Base-by-base conservation (phyloP, 176 grass and related monocot species). In the Oryza brachyantha region DNA sequence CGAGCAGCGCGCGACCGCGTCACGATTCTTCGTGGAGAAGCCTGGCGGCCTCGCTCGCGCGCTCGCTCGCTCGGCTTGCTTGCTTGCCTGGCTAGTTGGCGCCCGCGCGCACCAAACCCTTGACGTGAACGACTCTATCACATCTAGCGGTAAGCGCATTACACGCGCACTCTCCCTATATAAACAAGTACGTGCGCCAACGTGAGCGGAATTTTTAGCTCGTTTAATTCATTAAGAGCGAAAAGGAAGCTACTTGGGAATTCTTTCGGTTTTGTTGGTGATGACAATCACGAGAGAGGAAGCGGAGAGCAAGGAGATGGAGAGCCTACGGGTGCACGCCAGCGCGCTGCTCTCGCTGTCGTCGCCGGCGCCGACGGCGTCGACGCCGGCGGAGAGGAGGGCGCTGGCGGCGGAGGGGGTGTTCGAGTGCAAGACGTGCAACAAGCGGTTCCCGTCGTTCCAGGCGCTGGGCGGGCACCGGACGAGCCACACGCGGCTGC, bases 371-470 rank as follows among this genome's bases (percentile, higher is more conserved):
- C 21, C 39, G 5, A 9, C 64, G 43, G 2, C 40, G 6, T 1
- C 73, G 64, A 13, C 78, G 1, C 43, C 57, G 2, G 69, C 63
- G 1, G 86, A 81, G 69, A 91, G 87, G 65, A 93, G 38, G 83
- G 86, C 79, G 40, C 84, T 86, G 43, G 86, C 91, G 35, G 84
- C 82, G 71, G 86, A 92, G 29, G 82, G 82, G 76, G 75, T 92
- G 74, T 92, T 89, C 83, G 81, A 89, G 86, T 92, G 90, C 90
- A 89, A 92, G 86, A 92, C 86, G 62, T 92, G 90, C 82, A 88
- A 68, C 61, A 81, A 25, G 77, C 81, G 75, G 35, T 92, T 92
- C 83, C 14, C 72, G 21, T 92, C 90, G 65, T 92, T 92, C 83
- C 90, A 89, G 70, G 90, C 86, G 45, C 81, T 89, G 3, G 90